Conservation (phyloP, 345 rosid species). For the Euphorbia tirucalli region DNA sequence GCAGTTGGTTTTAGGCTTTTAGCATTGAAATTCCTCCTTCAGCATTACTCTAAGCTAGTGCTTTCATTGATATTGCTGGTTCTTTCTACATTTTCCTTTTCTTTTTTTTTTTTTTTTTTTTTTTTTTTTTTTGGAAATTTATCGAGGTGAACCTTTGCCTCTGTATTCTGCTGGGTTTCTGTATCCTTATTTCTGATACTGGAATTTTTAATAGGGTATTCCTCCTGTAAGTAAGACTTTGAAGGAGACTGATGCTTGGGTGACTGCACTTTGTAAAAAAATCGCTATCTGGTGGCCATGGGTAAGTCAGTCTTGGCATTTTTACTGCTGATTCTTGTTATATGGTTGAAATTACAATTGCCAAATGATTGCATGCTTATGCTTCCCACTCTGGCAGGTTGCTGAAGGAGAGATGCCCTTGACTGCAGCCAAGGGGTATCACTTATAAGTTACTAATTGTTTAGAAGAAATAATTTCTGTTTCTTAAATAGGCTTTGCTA, state of each 20-base stretch:
- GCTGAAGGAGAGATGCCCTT: constrained; percentile 74
- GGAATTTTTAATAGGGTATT: constrained; percentile 50
- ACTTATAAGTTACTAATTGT: not conserved
- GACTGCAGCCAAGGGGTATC: constrained; percentile 57
- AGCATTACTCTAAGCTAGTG: not conserved
- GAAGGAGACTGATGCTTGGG: constrained; percentile 62
- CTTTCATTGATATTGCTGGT: not conserved
- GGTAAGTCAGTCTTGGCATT: constrained; percentile 40
- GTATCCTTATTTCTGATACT: not conserved
- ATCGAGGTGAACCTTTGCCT: not conserved
- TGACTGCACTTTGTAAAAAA: constrained; percentile 75
- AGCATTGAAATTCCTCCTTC: not conserved
- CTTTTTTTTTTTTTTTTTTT: too few species aligned
- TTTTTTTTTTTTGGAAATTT: too few species aligned
- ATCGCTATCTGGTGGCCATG: constrained; percentile 76
- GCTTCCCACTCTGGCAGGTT: constrained; percentile 44
- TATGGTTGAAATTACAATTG: constrained; percentile 1
- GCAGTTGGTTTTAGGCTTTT: constrained; percentile 2
- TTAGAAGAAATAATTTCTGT: not conserved
- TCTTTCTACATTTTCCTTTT: not conserved
- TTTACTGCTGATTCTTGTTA: constrained; percentile 9
- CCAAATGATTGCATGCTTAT: not conserved
- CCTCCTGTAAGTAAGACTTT: constrained; percentile 62
- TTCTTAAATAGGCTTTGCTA: constrained; percentile 8
- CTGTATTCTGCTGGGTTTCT: not conserved